These are phyloP conservation scores for Ogataea haglerorum DNA, from an alignment of 805 yeast species.

Conservation along the genomic window DNA sequence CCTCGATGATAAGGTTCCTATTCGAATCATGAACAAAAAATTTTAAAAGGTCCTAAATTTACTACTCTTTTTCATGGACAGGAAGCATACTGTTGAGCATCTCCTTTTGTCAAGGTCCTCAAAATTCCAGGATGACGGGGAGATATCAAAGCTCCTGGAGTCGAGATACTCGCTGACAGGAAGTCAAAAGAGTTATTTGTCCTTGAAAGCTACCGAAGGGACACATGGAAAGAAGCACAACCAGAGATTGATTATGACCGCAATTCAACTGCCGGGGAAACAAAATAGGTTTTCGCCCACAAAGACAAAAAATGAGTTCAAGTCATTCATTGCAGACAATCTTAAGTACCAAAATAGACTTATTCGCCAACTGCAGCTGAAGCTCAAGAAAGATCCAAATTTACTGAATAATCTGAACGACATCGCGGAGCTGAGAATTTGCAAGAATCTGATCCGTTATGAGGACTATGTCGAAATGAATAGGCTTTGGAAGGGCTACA, in stretches of 20 bases:
- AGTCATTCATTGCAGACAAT: slow-evolving; percentile 37
- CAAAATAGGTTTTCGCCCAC: slow-evolving; percentile 22
- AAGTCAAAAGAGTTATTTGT: slow-evolving; percentile 43
- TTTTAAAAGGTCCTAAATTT: too few relatives aligned
- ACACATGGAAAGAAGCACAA: slow-evolving; percentile 12
- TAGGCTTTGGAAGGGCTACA: slow-evolving; percentile 71
- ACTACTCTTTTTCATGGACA: too few relatives aligned
- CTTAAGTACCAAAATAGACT: slow-evolving; percentile 38
- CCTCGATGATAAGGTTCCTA: background rate
- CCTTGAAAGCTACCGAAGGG: slow-evolving; percentile 39
- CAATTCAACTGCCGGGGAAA: slow-evolving; percentile 1
- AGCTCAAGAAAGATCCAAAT: slow-evolving; percentile 25
- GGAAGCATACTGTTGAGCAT: slow-evolving; percentile 43
- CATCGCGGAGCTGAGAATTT: slow-evolving; percentile 21
- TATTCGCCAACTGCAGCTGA: slow-evolving; percentile 34
- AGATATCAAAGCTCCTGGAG: slow-evolving; percentile 40
- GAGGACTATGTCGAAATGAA: slow-evolving; percentile 54
- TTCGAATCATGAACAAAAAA: slow-evolving; percentile 1
- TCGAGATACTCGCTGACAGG: slow-evolving; percentile 45
- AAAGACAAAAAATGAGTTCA: slow-evolving; percentile 40
- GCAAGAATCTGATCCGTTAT: slow-evolving; percentile 33
- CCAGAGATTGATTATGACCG: slow-evolving; percentile 18
- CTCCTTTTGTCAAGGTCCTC: slow-evolving; percentile 43
- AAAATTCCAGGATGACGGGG: slow-evolving; percentile 34
- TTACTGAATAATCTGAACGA: slow-evolving; percentile 18